Percentiles rank a stretch among this genome's conserved stretches.
phyloP scores from a whole-genome alignment of 495 filamentous ascomycete genomes.

The Lasiosphaeria miniovina region DNA sequence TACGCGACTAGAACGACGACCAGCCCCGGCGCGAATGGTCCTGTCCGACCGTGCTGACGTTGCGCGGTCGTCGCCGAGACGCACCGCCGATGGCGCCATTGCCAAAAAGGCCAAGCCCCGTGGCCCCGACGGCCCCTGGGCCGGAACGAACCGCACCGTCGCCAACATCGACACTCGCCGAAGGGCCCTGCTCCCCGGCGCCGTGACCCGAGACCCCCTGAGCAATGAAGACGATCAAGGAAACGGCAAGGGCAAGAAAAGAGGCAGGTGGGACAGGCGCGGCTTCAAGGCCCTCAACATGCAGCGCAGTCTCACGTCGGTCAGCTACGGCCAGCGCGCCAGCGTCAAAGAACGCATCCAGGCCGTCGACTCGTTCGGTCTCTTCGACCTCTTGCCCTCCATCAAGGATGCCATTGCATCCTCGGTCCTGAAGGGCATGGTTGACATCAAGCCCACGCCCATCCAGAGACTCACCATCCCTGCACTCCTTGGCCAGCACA shows the following conservation, averaged over 20 bases:
- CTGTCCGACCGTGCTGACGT: slow-evolving; percentile 4
- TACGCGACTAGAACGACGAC: slow-evolving; percentile 32
- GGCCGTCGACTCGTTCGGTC: slow-evolving; percentile 70
- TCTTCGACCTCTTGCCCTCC: slow-evolving; percentile 69
- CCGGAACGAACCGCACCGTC: slow-evolving; percentile 72
- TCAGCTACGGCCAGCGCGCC: slow-evolving; percentile 69
- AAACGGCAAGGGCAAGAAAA: slow-evolving; percentile 24
- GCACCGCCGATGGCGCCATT: slow-evolving; percentile 13
- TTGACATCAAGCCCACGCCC: slow-evolving; percentile 73
- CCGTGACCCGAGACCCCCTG: slow-evolving; percentile 18
- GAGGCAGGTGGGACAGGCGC: slow-evolving; percentile 37
- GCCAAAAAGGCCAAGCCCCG: slow-evolving; percentile 33
- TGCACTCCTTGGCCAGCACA: slow-evolving; percentile 53
- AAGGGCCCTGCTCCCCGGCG: slow-evolving; percentile 15
- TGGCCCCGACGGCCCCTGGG: slow-evolving; percentile 59
- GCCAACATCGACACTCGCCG: slow-evolving; percentile 48
- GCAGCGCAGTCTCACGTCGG: slow-evolving; percentile 70
- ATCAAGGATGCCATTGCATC: slow-evolving; percentile 69
- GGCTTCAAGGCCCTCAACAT: slow-evolving; percentile 85
- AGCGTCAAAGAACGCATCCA: slow-evolving; percentile 67
- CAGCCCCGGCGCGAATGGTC: slow-evolving; percentile 38
- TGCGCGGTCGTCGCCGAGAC: not conserved
- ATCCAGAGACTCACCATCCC: slow-evolving; percentile 89
- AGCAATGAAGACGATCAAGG: slow-evolving; percentile 23
- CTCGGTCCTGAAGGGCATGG: slow-evolving; percentile 69